phyloP scores from a whole-genome alignment of 75 land plant genomes.

The Picea glauca region DNA sequence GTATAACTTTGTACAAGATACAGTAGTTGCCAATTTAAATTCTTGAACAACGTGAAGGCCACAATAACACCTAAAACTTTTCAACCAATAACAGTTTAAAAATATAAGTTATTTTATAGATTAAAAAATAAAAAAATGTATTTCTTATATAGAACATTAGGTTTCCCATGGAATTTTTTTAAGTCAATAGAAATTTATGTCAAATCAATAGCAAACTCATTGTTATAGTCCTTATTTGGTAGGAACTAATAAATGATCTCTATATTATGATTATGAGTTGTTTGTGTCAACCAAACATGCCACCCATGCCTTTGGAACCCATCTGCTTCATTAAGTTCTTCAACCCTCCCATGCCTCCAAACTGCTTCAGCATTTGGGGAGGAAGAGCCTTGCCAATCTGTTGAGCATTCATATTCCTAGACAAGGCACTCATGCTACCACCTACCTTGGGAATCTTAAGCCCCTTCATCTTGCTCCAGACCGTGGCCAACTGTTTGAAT shows the following conservation, averaged over 20 bases:
- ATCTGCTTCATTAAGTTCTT: conserved; percentile 95
- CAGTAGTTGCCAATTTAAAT: no score
- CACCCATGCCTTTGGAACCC: conserved; percentile 65
- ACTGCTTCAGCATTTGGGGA: conserved; percentile 90
- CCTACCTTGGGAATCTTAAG: conserved; percentile 88
- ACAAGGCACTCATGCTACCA: conserved; percentile 93
- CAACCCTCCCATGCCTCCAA: conserved; percentile 90
- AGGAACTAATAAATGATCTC: not conserved
- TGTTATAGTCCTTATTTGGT: no score
- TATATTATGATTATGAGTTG: not conserved
- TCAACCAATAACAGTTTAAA: no score
- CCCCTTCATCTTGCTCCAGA: conserved; percentile 99
- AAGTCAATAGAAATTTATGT: no score
- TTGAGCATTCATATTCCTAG: conserved; percentile 93
- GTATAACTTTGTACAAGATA: no score
- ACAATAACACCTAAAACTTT: no score
- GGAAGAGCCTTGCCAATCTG: conserved; percentile 87
- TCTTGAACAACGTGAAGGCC: no score
- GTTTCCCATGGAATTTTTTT: no score
- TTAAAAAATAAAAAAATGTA: no score
- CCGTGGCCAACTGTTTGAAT: conserved; percentile 86
- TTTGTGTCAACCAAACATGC: conserved; percentile 69
- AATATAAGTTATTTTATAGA: no score
- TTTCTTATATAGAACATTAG: no score
- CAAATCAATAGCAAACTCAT: no score